Conservation (phyloP, 805 yeast genomes). For the Kodamaea restingae region DNA sequence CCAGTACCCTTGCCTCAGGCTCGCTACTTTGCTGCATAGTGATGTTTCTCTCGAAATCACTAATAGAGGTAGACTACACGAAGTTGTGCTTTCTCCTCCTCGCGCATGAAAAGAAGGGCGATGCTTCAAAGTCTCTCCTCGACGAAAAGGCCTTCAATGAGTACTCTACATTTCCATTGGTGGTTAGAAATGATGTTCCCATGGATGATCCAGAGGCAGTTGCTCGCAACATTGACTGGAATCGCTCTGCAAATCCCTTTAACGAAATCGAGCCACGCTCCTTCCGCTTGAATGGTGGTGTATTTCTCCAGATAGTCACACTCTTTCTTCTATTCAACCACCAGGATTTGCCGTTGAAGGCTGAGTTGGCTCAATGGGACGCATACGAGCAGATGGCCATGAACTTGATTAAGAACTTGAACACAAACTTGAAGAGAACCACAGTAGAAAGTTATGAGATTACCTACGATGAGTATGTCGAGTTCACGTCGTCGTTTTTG, state of each 20-base stretch:
- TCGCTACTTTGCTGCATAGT: slow-evolving; percentile 2
- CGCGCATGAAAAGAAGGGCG: not conserved
- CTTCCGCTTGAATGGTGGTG: slow-evolving; percentile 35
- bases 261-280: slow-evolving; percentile 42
- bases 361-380: slow-evolving; percentile 30
- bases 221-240: slow-evolving; percentile 24
- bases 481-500: slow-evolving; percentile 1
- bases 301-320: slow-evolving; percentile 43
- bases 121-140: slow-evolving; percentile 1
- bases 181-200: slow-evolving; percentile 10
- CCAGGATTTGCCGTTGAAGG: slow-evolving; percentile 12
- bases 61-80: slow-evolving; percentile 5
- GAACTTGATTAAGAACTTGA: slow-evolving; percentile 47
- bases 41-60: slow-evolving; percentile 3
- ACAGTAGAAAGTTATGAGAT: slow-evolving; percentile 16
- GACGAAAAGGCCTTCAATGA: slow-evolving; percentile 7
- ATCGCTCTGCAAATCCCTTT: slow-evolving; percentile 35
- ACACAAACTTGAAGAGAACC: slow-evolving; percentile 26
- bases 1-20: slow-evolving; percentile 4
- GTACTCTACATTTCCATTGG: slow-evolving; percentile 17
- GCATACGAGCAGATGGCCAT: slow-evolving; percentile 43
- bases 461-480: slow-evolving; percentile 15
- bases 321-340: slow-evolving; percentile 46
- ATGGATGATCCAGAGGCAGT: slow-evolving; percentile 13
- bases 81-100: slow-evolving; percentile 7